Evolutionary conservation across 1,139 yeast genomes (phyloP), one percentile per base, ranked within the genome.

Genomic region (Pichia cactophila): DNA sequence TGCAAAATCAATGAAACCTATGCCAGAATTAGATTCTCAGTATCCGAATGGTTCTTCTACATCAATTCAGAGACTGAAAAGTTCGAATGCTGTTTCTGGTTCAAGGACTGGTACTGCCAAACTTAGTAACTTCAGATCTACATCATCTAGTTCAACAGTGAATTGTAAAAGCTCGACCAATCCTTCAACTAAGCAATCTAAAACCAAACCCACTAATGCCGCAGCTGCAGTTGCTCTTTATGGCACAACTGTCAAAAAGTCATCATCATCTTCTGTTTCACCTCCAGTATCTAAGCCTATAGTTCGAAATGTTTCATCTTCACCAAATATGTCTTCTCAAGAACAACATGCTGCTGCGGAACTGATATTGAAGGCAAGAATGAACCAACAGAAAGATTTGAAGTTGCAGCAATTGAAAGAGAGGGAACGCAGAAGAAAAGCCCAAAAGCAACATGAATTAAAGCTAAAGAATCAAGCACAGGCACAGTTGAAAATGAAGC

Each of bases 1-100:
- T 43, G 81, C 81, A 5, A 74, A 74, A 57, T 70, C 80, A 2
- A 78, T 78, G 83, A 72, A 74, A 70, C 75, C 77, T 45, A 65
- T 77, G 23, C 81, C 82, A 0, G 77, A 71, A 48, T 54, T 72
- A 42, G 58, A 61, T 14, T 69, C 68, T 14, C 57, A 54, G 43
- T 54, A 54, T 45, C 56, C 53, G 14, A 53, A 51, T 39, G 53
- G 54, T 14, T 49, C 51, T 2, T 50, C 53, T 11, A 45, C 47
- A 17, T 50, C 53, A 1, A 39, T 49, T 20, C 44, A 46, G 20
- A 38, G 47, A 9, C 12, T 46, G 26, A 51, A 53, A 45, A 40
- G 31, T 20, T n/a, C 40, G 1, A 42, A 41, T 26, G n/a, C 10
- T 23, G 14, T 26, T 31, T 23, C 26, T 28, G 33, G 26, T 26